Evolutionary conservation across 768 basidiomycete species (phyloP).

Genomic region (Leccinum truebloodii): DNA sequence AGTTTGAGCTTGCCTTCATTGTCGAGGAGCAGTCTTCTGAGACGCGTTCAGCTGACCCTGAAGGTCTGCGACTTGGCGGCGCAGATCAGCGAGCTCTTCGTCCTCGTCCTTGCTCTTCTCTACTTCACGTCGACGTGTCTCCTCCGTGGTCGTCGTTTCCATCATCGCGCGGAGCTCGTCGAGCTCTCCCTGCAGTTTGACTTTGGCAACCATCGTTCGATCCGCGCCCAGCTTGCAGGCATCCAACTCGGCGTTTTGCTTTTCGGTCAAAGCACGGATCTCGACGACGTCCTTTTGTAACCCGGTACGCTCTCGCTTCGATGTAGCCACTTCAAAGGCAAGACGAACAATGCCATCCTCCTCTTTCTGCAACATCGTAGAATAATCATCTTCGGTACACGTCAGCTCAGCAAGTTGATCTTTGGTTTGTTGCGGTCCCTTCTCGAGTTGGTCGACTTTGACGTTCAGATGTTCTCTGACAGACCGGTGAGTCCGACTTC

Average conservation of each 20-base stretch:
- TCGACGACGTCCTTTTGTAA: slow-evolving; percentile 63
- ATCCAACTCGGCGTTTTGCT: slow-evolving; percentile 59
- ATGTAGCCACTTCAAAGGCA: slow-evolving; percentile 50
- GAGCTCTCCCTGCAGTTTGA: slow-evolving; percentile 76
- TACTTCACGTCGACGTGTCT: slow-evolving; percentile 77
- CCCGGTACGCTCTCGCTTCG: slow-evolving; percentile 54
- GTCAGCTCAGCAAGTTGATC: slow-evolving; percentile 77
- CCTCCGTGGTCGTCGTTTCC: slow-evolving; percentile 85
- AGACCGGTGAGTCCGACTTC: slow-evolving; percentile 2
- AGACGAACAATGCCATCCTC: slow-evolving; percentile 66
- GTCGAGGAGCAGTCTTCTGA: slow-evolving; percentile 58
- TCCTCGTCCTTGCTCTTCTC: slow-evolving; percentile 80
- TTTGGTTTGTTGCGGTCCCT: slow-evolving; percentile 67
- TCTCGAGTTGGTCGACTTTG: slow-evolving; percentile 62
- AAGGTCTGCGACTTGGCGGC: slow-evolving; percentile 59
- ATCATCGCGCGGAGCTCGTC: slow-evolving; percentile 84
- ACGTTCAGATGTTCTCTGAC: slow-evolving; percentile 62
- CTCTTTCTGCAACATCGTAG: slow-evolving; percentile 72
- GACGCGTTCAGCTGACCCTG: slow-evolving; percentile 69
- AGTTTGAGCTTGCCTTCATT: slow-evolving; percentile 70
- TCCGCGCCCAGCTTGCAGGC: slow-evolving; percentile 57
- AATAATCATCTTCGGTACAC: slow-evolving; percentile 75
- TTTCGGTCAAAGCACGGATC: slow-evolving; percentile 68
- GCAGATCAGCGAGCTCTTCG: slow-evolving; percentile 68
- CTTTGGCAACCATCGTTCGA: slow-evolving; percentile 45